phyloP scores from a whole-genome alignment of 1,139 yeast species.

The Magnusiomyces paraingens region DNA sequence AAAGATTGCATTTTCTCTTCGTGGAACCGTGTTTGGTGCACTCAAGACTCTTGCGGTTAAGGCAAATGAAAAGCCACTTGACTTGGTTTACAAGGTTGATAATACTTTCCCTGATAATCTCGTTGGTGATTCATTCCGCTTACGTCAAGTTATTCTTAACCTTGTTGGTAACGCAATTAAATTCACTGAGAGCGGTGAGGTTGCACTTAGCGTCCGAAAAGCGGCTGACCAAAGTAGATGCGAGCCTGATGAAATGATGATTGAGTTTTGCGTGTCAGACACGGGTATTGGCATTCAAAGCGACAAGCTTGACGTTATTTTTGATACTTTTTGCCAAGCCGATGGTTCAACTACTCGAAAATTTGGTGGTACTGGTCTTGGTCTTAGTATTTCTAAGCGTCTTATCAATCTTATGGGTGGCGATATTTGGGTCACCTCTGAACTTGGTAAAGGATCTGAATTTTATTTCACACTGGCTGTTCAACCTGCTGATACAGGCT shows the following conservation, averaged over 20 bases:
- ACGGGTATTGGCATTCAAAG: conserved; percentile 85
- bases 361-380: conserved; percentile 88
- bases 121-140: conserved; percentile 80
- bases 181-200: conserved; percentile 76
- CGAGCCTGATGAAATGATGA: conserved; percentile 51
- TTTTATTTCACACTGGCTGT: conserved; percentile 76
- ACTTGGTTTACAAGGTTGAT: conserved; percentile 73
- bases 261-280: conserved; percentile 81
- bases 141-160: conserved; percentile 76
- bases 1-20: conserved; percentile 73
- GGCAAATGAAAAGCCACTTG: conserved; percentile 78
- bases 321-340: conserved; percentile 87
- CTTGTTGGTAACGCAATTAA: conserved; percentile 85
- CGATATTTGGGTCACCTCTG: conserved; percentile 80
- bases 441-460: conserved; percentile 75
- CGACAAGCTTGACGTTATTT: conserved; percentile 74
- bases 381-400: conserved; percentile 79
- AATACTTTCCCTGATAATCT: conserved; percentile 80
- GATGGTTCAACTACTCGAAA: conserved; percentile 89
- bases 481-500: conserved; percentile 60
- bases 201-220: conserved; percentile 40
- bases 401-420: conserved; percentile 85
- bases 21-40: conserved; percentile 83
- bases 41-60: conserved; percentile 80
- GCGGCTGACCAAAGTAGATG: conserved; percentile 36